A percentile compares a stretch with the other conserved stretches of the same genome.
phyloP scores from a whole-genome alignment of 306 rosid species.

The Canavalia ensiformis region DNA sequence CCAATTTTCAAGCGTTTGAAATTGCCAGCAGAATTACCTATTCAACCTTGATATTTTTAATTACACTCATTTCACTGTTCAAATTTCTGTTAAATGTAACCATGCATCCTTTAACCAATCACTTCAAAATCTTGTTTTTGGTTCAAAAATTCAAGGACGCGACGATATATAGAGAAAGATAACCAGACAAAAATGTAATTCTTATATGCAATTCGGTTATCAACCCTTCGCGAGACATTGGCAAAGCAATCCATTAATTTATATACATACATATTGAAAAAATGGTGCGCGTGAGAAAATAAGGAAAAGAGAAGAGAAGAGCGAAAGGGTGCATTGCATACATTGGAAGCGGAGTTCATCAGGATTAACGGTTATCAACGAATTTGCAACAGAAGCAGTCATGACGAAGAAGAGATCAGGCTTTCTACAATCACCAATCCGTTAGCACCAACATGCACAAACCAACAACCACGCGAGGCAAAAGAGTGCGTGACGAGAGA shows the following conservation, averaged over 20 bases:
- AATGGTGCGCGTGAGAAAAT: background rate
- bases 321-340: conserved; percentile 41
- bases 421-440: conserved; percentile 28
- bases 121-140: background rate
- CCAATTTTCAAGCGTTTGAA: background rate
- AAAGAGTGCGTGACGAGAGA: conserved; percentile 27
- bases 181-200: background rate
- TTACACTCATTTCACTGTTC: background rate
- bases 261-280: background rate
- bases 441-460: background rate
- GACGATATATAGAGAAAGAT: background rate
- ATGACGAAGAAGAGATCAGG: conserved; percentile 58
- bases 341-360: conserved; percentile 81
- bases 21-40: too few relatives aligned
- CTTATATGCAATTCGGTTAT: background rate
- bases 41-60: background rate
- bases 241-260: too few relatives aligned
- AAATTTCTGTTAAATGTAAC: background rate
- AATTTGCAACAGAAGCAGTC: conserved; percentile 63
- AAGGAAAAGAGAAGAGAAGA: background rate
- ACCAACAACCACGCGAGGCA: background rate
- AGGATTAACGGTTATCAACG: conserved; percentile 65
- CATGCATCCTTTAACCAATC: background rate
- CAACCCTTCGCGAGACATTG: background rate
- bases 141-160: background rate